A percentile compares a stretch with the other conserved stretches of the same genome.
These are phyloP conservation scores for Pontederia crassipes DNA, from an alignment of 176 grass and related monocot species.

Conservation along the genomic window DNA sequence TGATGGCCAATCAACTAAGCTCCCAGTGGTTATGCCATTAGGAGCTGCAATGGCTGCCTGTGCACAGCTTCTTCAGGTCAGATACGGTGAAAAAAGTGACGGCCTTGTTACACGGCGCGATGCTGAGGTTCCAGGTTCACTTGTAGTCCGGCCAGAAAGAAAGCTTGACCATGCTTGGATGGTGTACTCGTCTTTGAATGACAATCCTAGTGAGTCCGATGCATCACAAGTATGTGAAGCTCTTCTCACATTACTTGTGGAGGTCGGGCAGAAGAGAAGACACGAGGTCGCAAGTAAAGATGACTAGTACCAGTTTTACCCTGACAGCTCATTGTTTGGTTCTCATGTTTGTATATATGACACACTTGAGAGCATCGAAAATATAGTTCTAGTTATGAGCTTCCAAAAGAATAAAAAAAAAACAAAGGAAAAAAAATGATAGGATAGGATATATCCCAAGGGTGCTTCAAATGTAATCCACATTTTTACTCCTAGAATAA, in stretches of 20 bases:
- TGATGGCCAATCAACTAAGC: conserved; percentile 38
- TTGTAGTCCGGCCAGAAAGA: conserved; percentile 43
- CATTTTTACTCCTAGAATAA: too few relatives aligned
- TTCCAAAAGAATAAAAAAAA: too few relatives aligned
- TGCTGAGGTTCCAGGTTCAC: conserved; percentile 68
- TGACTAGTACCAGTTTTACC: conserved; percentile 25
- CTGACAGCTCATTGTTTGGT: too few relatives aligned
- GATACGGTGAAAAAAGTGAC: conserved; percentile 86
- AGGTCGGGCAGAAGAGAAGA: conserved; percentile 64
- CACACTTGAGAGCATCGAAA: too few relatives aligned
- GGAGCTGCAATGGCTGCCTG: conserved; percentile 80
- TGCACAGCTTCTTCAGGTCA: conserved; percentile 54
- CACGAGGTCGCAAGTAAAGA: conserved; percentile 72
- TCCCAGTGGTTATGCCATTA: conserved; percentile 73
- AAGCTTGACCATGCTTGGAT: conserved; percentile 94
- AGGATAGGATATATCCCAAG: too few relatives aligned
- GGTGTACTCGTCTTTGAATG: conserved; percentile 68
- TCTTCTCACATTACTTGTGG: conserved; percentile 63
- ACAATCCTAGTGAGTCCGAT: conserved; percentile 57
- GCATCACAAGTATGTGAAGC: conserved; percentile 80
- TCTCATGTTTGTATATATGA: too few relatives aligned
- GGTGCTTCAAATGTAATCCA: too few relatives aligned
- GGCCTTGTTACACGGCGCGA: conserved; percentile 70
- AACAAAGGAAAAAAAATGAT: too few relatives aligned
- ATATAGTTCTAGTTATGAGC: too few relatives aligned